phyloP scores from a whole-genome alignment of 306 rosid genomes.

The Corylus avellana region DNA sequence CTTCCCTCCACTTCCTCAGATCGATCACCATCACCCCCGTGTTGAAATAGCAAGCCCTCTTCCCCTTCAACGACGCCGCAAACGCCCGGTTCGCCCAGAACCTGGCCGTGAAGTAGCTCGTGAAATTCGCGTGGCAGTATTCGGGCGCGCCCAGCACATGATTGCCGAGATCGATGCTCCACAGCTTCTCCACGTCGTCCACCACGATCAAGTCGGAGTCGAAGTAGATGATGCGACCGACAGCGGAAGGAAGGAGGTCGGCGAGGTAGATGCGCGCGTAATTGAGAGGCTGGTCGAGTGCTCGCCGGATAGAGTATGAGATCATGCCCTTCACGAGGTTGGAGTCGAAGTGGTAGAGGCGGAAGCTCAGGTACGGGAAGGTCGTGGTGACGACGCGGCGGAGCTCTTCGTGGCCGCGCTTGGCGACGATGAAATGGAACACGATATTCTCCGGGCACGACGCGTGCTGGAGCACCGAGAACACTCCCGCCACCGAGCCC shows the following conservation, averaged over 20 bases:
- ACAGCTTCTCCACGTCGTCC: constrained; percentile 86
- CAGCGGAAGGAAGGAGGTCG: constrained; percentile 59
- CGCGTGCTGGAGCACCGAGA: constrained; percentile 87
- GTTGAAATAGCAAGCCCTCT: constrained; percentile 77
- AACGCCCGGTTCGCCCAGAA: constrained; percentile 66
- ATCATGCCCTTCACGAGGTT: constrained; percentile 76
- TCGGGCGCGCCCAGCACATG: constrained; percentile 88
- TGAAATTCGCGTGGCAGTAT: constrained; percentile 89
- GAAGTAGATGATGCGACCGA: constrained; percentile 74
- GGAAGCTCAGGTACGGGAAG: constrained; percentile 72
- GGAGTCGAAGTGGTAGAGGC: constrained; percentile 71
- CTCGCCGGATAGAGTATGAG: constrained; percentile 78
- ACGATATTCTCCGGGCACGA: constrained; percentile 81
- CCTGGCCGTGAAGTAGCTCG: constrained; percentile 69
- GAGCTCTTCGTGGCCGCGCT: constrained; percentile 52
- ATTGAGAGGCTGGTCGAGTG: constrained; percentile 86
- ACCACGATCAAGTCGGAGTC: constrained; percentile 87
- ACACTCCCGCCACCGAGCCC: constrained; percentile 80
- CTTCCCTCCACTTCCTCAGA: constrained; percentile 78
- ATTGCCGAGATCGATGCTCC: constrained; percentile 57
- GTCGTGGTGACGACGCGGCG: constrained; percentile 65
- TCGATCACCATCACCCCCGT: constrained; percentile 97
- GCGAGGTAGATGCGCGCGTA: constrained; percentile 91
- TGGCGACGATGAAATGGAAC: constrained; percentile 77
- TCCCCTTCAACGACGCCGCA: constrained; percentile 55